phyloP scores from a whole-genome alignment of 352 stramenopile species.

The Elongisporangium anandrum region DNA sequence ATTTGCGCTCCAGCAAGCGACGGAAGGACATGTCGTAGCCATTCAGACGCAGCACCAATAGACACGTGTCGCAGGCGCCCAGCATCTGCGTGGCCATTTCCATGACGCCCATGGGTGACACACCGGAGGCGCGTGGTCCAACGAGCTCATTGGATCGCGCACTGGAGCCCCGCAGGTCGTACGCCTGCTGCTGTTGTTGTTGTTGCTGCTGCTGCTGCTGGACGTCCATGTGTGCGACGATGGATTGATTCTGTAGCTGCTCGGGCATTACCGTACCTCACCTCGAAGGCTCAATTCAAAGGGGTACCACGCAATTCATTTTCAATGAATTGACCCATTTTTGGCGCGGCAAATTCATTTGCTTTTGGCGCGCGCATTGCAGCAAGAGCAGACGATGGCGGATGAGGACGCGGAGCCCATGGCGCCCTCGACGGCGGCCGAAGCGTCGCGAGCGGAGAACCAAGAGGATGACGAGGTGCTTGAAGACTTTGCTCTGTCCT shows the following conservation, averaged over 20 bases:
- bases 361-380: constrained; percentile 13
- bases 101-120: constrained; percentile 14
- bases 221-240: not conserved
- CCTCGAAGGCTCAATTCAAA: constrained; percentile 6
- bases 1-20: constrained; percentile 77
- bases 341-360: constrained; percentile 8
- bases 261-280: not conserved
- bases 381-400: not conserved
- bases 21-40: constrained; percentile 81
- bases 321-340: constrained; percentile 1
- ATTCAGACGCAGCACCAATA: constrained; percentile 60
- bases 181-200: constrained; percentile 9
- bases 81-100: constrained; percentile 61
- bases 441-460: constrained; percentile 12
- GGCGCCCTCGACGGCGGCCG: constrained; percentile 1
- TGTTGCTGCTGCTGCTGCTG: constrained; percentile 5
- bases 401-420: not conserved
- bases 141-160: constrained; percentile 19
- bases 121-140: constrained; percentile 13
- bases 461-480: constrained; percentile 28
- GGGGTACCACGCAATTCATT: not conserved
- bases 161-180: constrained; percentile 6
- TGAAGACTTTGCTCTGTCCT: constrained; percentile 56
- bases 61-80: constrained; percentile 67
- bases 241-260: not conserved